Evolutionary conservation across 2,329 filamentous ascomycete species (phyloP).

Genomic region (Phialophora chinensis): DNA sequence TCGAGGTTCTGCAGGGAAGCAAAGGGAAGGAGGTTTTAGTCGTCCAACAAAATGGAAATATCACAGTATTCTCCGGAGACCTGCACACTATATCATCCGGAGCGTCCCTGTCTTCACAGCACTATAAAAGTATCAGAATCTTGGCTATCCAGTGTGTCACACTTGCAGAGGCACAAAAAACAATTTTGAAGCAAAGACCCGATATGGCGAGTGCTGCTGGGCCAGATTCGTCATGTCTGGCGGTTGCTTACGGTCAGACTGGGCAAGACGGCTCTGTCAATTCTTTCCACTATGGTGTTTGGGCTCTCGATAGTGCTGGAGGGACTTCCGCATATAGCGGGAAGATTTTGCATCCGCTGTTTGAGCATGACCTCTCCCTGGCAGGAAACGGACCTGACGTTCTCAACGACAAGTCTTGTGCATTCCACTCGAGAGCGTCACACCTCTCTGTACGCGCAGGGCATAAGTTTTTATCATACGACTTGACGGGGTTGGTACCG

Average conservation of each 20-base stretch:
- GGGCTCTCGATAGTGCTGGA: conserved; percentile 42
- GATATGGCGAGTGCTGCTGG: conserved; percentile 35
- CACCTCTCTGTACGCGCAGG: conserved; percentile 27
- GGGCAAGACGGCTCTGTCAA: conserved; percentile 26
- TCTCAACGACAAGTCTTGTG: conserved; percentile 31
- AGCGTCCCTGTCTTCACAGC: conserved; percentile 21
- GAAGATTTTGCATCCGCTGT: conserved; percentile 48
- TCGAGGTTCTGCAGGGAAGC: conserved; percentile 38
- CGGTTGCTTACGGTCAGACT: conserved; percentile 20
- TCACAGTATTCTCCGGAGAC: conserved; percentile 50
- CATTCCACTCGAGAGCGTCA: conserved; percentile 26
- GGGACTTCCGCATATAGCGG: conserved; percentile 30
- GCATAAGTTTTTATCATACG: conserved; percentile 46
- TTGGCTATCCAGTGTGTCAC: conserved; percentile 36
- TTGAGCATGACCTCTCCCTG: conserved; percentile 44
- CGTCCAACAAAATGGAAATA: conserved; percentile 52
- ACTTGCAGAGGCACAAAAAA: conserved; percentile 36
- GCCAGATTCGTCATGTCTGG: conserved; percentile 23
- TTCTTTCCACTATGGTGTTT: conserved; percentile 46
- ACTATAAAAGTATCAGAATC: conserved; percentile 25
- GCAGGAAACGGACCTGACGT: conserved; percentile 30
- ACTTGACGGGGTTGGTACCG: conserved; percentile 46
- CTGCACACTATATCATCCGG: conserved; percentile 17
- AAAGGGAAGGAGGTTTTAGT: conserved; percentile 43
- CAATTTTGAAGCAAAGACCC: conserved; percentile 39